phyloP scores from a whole-genome alignment of 1,284 basidiomycete species.

The Ceratobasidium sp. region DNA sequence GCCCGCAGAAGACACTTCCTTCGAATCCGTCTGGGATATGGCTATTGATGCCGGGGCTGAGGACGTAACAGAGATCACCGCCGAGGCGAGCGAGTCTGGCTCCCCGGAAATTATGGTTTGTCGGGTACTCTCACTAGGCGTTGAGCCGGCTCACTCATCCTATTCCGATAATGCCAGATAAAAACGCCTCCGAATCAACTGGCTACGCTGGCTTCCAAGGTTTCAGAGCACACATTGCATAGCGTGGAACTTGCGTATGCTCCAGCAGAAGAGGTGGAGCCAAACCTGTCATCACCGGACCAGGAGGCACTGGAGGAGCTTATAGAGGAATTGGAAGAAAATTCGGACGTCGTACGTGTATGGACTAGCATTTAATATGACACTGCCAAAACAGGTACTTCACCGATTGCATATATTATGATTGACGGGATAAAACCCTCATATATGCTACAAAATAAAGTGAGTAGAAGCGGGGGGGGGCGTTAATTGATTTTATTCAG shows the following conservation, averaged over 20 bases:
- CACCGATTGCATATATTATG: too few species aligned
- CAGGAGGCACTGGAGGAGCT: conserved; percentile 25
- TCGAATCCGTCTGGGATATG: conserved; percentile 32
- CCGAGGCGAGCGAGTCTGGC: conserved; percentile 36
- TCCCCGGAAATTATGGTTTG: conserved; percentile 23
- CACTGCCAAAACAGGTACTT: too few species aligned
- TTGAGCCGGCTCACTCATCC: too few species aligned
- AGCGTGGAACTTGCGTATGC: conserved; percentile 39
- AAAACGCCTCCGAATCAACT: conserved; percentile 24
- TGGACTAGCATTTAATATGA: conserved; percentile 39
- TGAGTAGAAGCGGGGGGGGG: too few species aligned
- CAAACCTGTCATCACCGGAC: conserved; percentile 16
- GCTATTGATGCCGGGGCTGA: conserved; percentile 43
- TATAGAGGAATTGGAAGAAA: conserved; percentile 41
- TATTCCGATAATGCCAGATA: too few species aligned
- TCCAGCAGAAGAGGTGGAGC: conserved; percentile 25
- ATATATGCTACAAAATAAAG: neutral
- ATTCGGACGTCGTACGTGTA: conserved; percentile 39
- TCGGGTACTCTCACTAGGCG: neutral
- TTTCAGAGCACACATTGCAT: conserved; percentile 38
- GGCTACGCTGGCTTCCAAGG: conserved; percentile 14
- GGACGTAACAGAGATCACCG: conserved; percentile 34
- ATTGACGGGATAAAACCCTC: neutral
- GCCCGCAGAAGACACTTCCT: conserved; percentile 23
- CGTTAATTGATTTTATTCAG: too few species aligned